A percentile compares a stretch with the other conserved stretches of the same genome.
Conservation (phyloP, 257 asterid species). For the Przewalskia tangutica region DNA sequence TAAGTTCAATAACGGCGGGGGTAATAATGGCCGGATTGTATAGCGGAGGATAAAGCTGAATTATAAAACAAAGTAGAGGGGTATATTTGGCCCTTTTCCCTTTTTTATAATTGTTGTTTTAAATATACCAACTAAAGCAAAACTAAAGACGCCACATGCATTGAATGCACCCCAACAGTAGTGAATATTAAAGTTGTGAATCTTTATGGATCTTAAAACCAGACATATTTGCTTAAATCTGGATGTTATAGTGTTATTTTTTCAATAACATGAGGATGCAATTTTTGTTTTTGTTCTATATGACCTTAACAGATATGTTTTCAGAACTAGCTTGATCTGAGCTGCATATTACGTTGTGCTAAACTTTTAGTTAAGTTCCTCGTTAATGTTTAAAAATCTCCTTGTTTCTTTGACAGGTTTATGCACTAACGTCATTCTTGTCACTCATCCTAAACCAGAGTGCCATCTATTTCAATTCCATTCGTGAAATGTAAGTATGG, state of each 20-base stretch:
- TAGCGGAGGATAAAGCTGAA: too few species aligned
- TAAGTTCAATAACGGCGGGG: too few species aligned
- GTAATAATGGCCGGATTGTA: too few species aligned
- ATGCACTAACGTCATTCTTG: constrained; percentile 90
- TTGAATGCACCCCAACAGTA: background rate
- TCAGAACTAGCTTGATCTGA: background rate
- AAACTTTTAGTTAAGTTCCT: background rate
- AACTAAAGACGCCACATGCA: background rate
- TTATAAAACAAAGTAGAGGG: too few species aligned
- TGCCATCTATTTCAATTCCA: constrained; percentile 83
- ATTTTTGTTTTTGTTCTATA: background rate
- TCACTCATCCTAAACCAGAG: constrained; percentile 57
- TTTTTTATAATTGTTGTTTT: background rate
- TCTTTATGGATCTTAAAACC: background rate
- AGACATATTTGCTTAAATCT: background rate
- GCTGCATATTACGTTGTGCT: background rate
- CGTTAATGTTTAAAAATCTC: constrained; percentile 1
- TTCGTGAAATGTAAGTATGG: constrained; percentile 80
- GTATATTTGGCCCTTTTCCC: too few species aligned
- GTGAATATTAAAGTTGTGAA: background rate
- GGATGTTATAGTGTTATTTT: background rate
- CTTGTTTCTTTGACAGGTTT: constrained; percentile 49
- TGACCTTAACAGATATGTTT: background rate
- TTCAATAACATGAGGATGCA: background rate
- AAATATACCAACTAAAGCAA: background rate